A percentile compares a stretch with the other conserved stretches of the same genome.
phyloP scores from a whole-genome alignment of 441 rosid species.

The Adansonia grandidieri region DNA sequence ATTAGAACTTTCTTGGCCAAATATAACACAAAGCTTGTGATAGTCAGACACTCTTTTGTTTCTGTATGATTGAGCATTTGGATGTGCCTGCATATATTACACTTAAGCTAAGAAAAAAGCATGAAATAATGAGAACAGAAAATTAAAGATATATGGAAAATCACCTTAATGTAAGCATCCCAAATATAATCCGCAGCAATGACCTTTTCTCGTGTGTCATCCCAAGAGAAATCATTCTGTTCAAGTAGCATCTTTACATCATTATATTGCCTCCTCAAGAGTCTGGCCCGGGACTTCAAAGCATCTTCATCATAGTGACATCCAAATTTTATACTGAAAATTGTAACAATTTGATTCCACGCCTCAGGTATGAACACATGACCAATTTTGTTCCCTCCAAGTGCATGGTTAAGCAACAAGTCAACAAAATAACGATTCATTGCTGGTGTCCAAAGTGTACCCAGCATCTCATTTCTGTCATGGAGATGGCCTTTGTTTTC shows the following conservation, averaged over 20 bases:
- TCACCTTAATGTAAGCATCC: conserved; percentile 49
- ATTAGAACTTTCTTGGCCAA: conserved; percentile 46
- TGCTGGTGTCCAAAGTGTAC: conserved; percentile 37
- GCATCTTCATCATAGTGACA: conserved; percentile 33
- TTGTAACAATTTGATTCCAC: conserved; percentile 43
- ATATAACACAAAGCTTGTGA: conserved; percentile 55
- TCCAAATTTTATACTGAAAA: conserved; percentile 41
- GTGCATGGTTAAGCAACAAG: conserved; percentile 50
- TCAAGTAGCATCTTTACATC: conserved; percentile 45
- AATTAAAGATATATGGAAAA: background rate
- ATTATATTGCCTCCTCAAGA: conserved; percentile 46
- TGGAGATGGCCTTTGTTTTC: conserved; percentile 31
- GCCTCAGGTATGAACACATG: conserved; percentile 40
- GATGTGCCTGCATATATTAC: conserved; percentile 44
- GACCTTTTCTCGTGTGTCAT: conserved; percentile 50
- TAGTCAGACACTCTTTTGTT: conserved; percentile 44
- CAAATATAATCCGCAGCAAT: conserved; percentile 49
- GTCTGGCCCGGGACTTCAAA: conserved; percentile 38
- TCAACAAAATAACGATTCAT: conserved; percentile 52
- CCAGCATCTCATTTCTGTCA: conserved; percentile 28
- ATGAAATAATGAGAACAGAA: background rate
- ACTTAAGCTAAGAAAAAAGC: conserved; percentile 25
- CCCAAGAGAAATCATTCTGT: conserved; percentile 55
- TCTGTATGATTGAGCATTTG: conserved; percentile 43
- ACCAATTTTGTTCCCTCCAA: conserved; percentile 54